phyloP scores from a whole-genome alignment of 768 basidiomycete species.

The Podaxis mareebaensis region DNA sequence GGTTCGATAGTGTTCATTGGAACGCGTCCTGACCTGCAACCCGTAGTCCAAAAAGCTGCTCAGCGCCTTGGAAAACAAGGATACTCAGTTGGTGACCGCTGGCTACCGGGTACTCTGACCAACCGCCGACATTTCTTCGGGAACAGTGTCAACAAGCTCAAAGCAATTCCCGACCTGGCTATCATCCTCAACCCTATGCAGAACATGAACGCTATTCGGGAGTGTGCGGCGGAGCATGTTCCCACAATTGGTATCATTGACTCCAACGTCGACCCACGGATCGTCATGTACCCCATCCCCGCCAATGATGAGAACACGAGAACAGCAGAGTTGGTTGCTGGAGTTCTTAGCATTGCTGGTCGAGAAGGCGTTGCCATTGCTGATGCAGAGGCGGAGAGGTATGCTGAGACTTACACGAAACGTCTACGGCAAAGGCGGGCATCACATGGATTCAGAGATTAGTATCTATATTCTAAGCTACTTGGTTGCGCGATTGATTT shows the following conservation, averaged over 20 bases:
- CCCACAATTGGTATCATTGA: constrained; percentile 95
- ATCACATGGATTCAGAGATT: constrained; percentile 19
- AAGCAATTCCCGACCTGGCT: constrained; percentile 81
- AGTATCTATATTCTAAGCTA: constrained; percentile 21
- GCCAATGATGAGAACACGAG: constrained; percentile 96
- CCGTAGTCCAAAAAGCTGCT: constrained; percentile 76
- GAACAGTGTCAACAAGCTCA: constrained; percentile 50
- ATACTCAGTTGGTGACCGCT: constrained; percentile 83
- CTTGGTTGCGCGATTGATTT: constrained; percentile 31
- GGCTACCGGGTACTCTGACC: constrained; percentile 95
- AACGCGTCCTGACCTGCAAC: constrained; percentile 76
- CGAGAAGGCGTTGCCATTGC: constrained; percentile 65
- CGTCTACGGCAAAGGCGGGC: constrained; percentile 22
- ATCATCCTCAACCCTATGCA: constrained; percentile 88
- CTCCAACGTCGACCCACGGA: constrained; percentile 92
- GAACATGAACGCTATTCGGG: constrained; percentile 84
- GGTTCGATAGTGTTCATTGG: constrained; percentile 92
- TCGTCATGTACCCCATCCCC: constrained; percentile 97
- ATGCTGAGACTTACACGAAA: constrained; percentile 30
- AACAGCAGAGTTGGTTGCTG: constrained; percentile 88
- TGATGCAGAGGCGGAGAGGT: constrained; percentile 27
- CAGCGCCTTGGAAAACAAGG: constrained; percentile 78
- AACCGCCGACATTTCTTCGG: constrained; percentile 79
- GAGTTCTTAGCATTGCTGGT: constrained; percentile 87
- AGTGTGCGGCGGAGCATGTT: constrained; percentile 86